Evolutionary conservation across 768 basidiomycete genomes (phyloP).

Genomic region (Amanita rubescens): DNA sequence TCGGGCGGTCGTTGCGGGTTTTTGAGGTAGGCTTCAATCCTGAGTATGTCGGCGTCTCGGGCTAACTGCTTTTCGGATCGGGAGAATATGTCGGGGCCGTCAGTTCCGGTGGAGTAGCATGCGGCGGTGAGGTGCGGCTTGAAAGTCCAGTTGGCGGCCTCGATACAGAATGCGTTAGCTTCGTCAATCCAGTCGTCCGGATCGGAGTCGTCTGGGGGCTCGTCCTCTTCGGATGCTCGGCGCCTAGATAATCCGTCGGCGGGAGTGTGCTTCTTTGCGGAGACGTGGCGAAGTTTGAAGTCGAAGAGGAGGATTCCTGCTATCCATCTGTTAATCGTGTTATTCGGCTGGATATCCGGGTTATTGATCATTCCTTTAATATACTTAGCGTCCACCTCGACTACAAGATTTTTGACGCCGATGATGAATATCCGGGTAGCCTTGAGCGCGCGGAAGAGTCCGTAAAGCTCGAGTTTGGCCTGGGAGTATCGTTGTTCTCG

Average conservation of each 20-base stretch:
- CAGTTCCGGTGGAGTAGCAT: too few species aligned
- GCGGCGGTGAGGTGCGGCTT: too few species aligned
- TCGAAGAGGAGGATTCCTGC: background rate
- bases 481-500: slow-evolving; percentile 28
- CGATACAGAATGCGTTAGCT: background rate
- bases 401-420: background rate
- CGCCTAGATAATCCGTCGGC: slow-evolving; percentile 6
- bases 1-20: too few species aligned
- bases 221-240: background rate
- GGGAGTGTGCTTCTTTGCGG: background rate
- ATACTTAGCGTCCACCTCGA: background rate
- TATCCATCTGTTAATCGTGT: background rate
- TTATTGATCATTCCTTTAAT: background rate
- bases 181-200: background rate
- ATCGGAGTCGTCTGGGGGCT: background rate
- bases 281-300: background rate
- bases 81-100: too few species aligned
- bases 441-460: slow-evolving; percentile 21
- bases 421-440: background rate
- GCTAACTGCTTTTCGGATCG: background rate
- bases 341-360: background rate
- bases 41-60: too few species aligned
- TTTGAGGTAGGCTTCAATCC: too few species aligned
- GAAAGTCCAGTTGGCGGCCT: background rate
- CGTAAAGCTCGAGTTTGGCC: slow-evolving; percentile 33